Evolutionary conservation across 148 eudicot species (phyloP).

Genomic region (Heliosperma pusillum): DNA sequence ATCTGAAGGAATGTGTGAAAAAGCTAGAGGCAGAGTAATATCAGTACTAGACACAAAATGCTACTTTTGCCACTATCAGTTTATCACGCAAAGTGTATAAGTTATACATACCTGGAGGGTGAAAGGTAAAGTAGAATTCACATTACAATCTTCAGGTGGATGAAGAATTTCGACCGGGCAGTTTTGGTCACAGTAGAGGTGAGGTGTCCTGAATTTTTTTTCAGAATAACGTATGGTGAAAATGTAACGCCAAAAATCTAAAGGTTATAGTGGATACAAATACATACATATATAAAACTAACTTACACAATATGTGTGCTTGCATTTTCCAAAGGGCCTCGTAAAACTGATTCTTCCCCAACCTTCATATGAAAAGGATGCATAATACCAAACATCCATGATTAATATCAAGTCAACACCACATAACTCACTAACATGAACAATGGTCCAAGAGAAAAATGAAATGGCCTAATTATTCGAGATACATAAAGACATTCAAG

Average conservation of each 20-base stretch:
- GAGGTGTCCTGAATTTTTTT: slow-evolving; percentile 57
- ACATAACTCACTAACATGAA: neutral
- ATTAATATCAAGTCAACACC: neutral
- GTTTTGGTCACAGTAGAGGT: slow-evolving; percentile 61
- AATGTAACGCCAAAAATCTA: slow-evolving; percentile 14
- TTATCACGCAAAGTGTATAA: neutral
- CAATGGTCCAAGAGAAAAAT: slow-evolving; percentile 8
- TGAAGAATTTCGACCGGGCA: slow-evolving; percentile 83
- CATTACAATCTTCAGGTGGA: slow-evolving; percentile 93
- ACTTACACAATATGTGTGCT: slow-evolving; percentile 55
- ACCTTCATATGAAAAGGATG: slow-evolving; percentile 43
- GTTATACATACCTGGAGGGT: slow-evolving; percentile 64
- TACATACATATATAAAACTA: neutral
- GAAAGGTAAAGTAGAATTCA: slow-evolving; percentile 81
- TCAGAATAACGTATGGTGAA: slow-evolving; percentile 17
- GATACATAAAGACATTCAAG: neutral
- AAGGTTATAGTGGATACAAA: neutral
- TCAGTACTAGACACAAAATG: neutral
- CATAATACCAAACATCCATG: slow-evolving; percentile 14
- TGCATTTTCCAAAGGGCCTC: slow-evolving; percentile 67
- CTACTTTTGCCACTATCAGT: neutral
- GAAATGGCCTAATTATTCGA: neutral
- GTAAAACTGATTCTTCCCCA: slow-evolving; percentile 69
- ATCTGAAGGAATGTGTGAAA: neutral
- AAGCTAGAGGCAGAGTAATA: neutral